Conservation (phyloP, 192 early-diverging fungal genomes). For the Coemansia interrupta region DNA sequence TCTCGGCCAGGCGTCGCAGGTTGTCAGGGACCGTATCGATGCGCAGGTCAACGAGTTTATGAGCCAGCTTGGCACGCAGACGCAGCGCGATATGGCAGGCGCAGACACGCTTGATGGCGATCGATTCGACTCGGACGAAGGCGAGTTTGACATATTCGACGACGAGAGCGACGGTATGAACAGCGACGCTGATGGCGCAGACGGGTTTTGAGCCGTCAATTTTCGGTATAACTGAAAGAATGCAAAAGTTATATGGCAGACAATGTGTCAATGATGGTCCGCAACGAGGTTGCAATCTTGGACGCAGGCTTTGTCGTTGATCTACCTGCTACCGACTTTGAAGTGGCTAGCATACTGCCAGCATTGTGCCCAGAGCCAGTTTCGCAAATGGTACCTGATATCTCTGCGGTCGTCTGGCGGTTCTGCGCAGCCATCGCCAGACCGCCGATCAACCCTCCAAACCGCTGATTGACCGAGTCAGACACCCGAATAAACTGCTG, state of each 20-base stretch:
- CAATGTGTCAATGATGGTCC: too few relatives aligned
- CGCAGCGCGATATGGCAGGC: background rate
- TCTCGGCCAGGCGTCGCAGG: conserved; percentile 20
- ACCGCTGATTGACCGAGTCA: conserved; percentile 26
- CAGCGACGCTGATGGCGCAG: conserved; percentile 6
- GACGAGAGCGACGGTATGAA: conserved; percentile 13
- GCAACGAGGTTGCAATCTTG: too few relatives aligned
- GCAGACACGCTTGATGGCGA: conserved; percentile 4
- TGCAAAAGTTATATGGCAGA: too few relatives aligned
- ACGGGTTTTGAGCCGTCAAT: background rate
- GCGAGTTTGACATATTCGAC: conserved; percentile 32
- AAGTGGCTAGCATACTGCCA: too few relatives aligned
- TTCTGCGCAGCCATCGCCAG: conserved; percentile 7
- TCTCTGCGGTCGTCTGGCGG: background rate
- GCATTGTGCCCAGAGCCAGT: too few relatives aligned
- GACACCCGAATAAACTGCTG: conserved; percentile 37
- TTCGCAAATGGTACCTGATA: background rate
- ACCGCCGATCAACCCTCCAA: conserved; percentile 29
- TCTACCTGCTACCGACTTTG: too few relatives aligned
- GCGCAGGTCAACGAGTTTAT: conserved; percentile 37
- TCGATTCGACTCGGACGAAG: conserved; percentile 7
- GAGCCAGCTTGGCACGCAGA: conserved; percentile 19
- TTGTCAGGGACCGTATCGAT: conserved; percentile 17
- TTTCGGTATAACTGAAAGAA: background rate
- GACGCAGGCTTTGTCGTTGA: too few relatives aligned